These are phyloP conservation scores for Lipomyces oligophaga DNA, from an alignment of 805 yeast genomes.

Conservation along the genomic window DNA sequence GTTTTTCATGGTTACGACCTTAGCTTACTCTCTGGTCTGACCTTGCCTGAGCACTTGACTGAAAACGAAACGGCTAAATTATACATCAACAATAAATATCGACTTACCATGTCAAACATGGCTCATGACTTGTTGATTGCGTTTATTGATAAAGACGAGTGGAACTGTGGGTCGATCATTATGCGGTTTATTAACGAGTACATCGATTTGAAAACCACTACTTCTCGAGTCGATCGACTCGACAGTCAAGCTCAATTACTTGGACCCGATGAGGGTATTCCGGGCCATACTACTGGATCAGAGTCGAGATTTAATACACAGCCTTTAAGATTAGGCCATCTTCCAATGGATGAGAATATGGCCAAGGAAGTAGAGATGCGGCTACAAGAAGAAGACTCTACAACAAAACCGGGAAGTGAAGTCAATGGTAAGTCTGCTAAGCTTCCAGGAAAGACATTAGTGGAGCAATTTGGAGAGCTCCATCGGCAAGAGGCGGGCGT, in stretches of 20 bases:
- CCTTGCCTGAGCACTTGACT: conserved; percentile 72
- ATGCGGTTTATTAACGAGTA: conserved; percentile 84
- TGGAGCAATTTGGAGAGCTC: conserved; percentile 62
- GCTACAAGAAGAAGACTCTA: conserved; percentile 67
- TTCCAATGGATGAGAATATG: conserved; percentile 84
- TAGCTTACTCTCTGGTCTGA: conserved; percentile 64
- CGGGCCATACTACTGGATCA: conserved; percentile 39
- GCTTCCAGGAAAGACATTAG: conserved; percentile 45
- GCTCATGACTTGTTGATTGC: conserved; percentile 78
- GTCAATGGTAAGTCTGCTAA: conserved; percentile 33
- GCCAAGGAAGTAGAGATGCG: conserved; percentile 73
- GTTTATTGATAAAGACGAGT: conserved; percentile 87
- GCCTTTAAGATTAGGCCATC: conserved; percentile 67
- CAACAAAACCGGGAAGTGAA: conserved; percentile 36
- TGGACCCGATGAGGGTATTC: conserved; percentile 44
- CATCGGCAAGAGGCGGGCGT: conserved; percentile 50
- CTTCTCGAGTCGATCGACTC: conserved; percentile 37
- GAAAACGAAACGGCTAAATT: conserved; percentile 79
- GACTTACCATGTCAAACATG: conserved; percentile 72
- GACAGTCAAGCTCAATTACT: conserved; percentile 47
- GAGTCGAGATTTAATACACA: conserved; percentile 63
- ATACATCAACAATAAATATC: conserved; percentile 69
- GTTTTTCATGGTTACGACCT: conserved; percentile 76
- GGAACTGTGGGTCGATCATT: conserved; percentile 82
- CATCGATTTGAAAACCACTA: conserved; percentile 45